Evolutionary conservation across 768 basidiomycete species (phyloP), one percentile per base, ranked within the genome.

Genomic region (Albatrellus ellisii): DNA sequence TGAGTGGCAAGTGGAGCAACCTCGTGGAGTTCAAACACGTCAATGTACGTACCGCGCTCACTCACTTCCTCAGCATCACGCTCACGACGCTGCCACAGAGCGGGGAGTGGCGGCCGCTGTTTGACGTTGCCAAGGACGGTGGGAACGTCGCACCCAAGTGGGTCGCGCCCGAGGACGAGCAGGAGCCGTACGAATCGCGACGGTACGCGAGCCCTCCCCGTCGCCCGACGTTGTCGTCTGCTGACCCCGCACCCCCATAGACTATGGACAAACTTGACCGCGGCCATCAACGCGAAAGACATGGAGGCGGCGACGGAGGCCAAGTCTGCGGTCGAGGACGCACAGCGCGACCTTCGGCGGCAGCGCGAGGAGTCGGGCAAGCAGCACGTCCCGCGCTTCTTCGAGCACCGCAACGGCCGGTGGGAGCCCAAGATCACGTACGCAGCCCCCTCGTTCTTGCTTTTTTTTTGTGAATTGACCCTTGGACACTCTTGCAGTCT

Each of bases 291-390:
- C 24, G 67, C 67, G 25, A 87, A 82, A 55, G 90, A 99, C 58
- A 94, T 98, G 89, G 88, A 92, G 52, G 79, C 75, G 9, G 95
- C 95, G 18, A 95, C 91, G 4, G 73, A 73, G 21, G 87, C 89
- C 36, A 99, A 99, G 68, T 74, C 75, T 2, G 69, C 70, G 10
- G 86, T 99, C 1, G 95, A 99, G 63, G 90, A 94, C 49, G 77
- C 77, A 20, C 92, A 98, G 62, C 70, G 95, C 36, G 90, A 95
- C 52, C 60, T 72, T 42, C 76, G 87, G 28, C 75, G 70, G 54
- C 63, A 64, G 56, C 68, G 83, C 46, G 91, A 92, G 45, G 84
- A 83, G 53, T 72, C 59, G 15, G 86, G 85, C 4, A 67, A 73
- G 49, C 63, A 62, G 39, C 79, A 84, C 52, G 63, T 70, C n/a